Percentiles rank a stretch among this genome's conserved stretches.
These are phyloP conservation scores for Phytophthora pisi DNA, from an alignment of 352 stramenopile genomes.

Conservation along the genomic window DNA sequence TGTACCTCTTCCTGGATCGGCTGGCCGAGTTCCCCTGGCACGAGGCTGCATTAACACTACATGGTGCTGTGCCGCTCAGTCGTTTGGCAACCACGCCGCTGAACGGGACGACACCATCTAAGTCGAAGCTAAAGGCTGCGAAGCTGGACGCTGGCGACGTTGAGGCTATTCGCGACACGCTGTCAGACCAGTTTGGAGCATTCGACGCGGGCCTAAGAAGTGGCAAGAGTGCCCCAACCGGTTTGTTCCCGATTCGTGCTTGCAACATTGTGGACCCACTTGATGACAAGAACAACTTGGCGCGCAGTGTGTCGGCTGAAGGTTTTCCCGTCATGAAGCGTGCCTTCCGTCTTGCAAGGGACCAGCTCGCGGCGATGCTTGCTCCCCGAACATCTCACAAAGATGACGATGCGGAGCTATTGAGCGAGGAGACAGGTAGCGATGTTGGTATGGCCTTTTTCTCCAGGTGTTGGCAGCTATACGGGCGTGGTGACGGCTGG, in stretches of 20 bases:
- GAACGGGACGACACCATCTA: slow-evolving; percentile 25
- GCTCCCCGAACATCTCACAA: slow-evolving; percentile 21
- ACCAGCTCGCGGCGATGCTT: slow-evolving; percentile 56
- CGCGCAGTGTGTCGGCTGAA: slow-evolving; percentile 76
- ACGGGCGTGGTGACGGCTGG: slow-evolving; percentile 77
- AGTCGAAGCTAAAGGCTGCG: slow-evolving; percentile 21
- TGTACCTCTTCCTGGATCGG: slow-evolving; percentile 87
- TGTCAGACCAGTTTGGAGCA: slow-evolving; percentile 62
- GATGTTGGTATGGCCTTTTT: slow-evolving; percentile 60
- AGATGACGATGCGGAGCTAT: slow-evolving; percentile 25
- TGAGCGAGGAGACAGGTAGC: slow-evolving; percentile 27
- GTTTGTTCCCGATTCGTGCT: slow-evolving; percentile 73
- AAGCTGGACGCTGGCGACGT: slow-evolving; percentile 54
- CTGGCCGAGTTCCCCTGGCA: slow-evolving; percentile 89
- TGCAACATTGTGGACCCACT: slow-evolving; percentile 92
- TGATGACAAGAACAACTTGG: slow-evolving; percentile 88
- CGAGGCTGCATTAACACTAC: slow-evolving; percentile 78
- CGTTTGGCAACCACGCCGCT: slow-evolving; percentile 51
- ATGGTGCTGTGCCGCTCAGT: slow-evolving; percentile 69
- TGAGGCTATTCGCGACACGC: slow-evolving; percentile 48
- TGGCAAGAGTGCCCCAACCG: slow-evolving; percentile 11
- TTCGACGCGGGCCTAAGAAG: slow-evolving; percentile 46
- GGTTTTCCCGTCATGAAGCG: slow-evolving; percentile 76
- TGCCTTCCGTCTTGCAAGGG: slow-evolving; percentile 62
- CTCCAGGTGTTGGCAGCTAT: slow-evolving; percentile 60